Evolutionary conservation across 164 flowering plant species (phyloP).

Genomic region (Houttuynia cordata): DNA sequence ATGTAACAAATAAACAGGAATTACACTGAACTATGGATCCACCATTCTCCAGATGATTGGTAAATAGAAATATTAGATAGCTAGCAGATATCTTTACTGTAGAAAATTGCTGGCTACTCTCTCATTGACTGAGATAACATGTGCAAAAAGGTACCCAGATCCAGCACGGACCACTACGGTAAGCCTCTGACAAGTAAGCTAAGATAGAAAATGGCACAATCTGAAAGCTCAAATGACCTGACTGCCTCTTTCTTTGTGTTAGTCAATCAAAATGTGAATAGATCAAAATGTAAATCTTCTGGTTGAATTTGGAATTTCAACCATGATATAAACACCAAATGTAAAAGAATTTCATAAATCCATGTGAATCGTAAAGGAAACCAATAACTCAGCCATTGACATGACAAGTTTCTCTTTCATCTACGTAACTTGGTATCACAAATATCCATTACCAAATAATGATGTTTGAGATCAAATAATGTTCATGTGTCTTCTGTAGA

Average conservation of each 20-base stretch:
- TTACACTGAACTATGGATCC: too few species aligned
- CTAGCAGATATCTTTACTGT: too few species aligned
- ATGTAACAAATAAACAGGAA: too few species aligned
- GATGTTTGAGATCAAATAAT: background rate
- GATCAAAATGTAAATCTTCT: background rate
- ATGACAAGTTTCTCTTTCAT: background rate
- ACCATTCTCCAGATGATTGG: too few species aligned
- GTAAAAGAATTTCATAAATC: background rate
- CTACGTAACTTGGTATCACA: background rate
- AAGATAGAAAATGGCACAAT: background rate
- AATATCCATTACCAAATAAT: background rate
- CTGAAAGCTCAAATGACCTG: background rate
- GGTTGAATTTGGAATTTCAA: background rate
- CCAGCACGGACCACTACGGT: too few species aligned
- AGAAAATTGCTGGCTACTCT: too few species aligned
- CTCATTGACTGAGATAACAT: too few species aligned
- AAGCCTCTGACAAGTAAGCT: too few species aligned
- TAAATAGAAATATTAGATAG: too few species aligned
- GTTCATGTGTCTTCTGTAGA: conserved; percentile 49
- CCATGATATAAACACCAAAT: background rate
- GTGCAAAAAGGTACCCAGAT: too few species aligned
- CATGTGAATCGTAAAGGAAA: background rate
- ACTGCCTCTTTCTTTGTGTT: background rate
- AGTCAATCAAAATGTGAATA: background rate
- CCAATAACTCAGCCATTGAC: background rate